A percentile compares a stretch with the other conserved stretches of the same genome.
Evolutionary conservation across 164 flowering plant species (phyloP).

Genomic region (Taxillus chinensis): DNA sequence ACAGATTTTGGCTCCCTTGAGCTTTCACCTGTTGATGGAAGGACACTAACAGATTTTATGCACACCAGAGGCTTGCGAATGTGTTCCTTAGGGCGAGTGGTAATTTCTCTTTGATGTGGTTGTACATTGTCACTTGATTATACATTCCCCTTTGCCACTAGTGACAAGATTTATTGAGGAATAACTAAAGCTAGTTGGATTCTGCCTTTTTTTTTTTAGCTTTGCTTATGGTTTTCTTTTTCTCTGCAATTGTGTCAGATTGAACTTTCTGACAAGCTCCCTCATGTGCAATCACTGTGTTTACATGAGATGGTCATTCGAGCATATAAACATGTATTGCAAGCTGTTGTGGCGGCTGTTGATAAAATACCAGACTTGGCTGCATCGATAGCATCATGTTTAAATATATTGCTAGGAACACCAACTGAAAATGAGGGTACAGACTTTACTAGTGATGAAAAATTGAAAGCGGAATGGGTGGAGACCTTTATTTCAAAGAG

Average conservation of each 20-base stretch:
- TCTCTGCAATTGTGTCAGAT: conserved; percentile 33
- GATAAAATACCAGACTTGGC: conserved; percentile 48
- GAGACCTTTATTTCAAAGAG: conserved; percentile 68
- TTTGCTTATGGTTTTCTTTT: conserved; percentile 1
- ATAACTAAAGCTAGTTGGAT: not conserved
- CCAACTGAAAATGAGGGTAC: conserved; percentile 33
- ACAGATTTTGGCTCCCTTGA: conserved; percentile 97
- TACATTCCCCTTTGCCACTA: too few relatives aligned
- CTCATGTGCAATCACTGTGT: conserved; percentile 93
- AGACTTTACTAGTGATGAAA: conserved; percentile 23
- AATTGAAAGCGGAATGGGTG: conserved; percentile 77
- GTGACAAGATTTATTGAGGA: not conserved
- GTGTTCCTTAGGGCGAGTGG: conserved; percentile 86
- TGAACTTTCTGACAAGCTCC: conserved; percentile 90
- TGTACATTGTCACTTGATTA: not conserved
- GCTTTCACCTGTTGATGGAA: conserved; percentile 96
- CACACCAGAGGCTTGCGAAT: conserved; percentile 88
- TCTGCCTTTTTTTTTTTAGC: too few relatives aligned
- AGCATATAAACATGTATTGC: conserved; percentile 81
- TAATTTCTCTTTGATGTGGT: conserved; percentile 20
- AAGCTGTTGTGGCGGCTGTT: conserved; percentile 76
- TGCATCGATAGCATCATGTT: conserved; percentile 55
- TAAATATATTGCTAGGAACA: conserved; percentile 73
- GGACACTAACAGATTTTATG: conserved; percentile 96
- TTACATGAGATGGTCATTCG: conserved; percentile 91